Evolutionary conservation across 441 rosid genomes (phyloP), one percentile per base, ranked within the genome.

Genomic region (Hypseocharis bilobata): DNA sequence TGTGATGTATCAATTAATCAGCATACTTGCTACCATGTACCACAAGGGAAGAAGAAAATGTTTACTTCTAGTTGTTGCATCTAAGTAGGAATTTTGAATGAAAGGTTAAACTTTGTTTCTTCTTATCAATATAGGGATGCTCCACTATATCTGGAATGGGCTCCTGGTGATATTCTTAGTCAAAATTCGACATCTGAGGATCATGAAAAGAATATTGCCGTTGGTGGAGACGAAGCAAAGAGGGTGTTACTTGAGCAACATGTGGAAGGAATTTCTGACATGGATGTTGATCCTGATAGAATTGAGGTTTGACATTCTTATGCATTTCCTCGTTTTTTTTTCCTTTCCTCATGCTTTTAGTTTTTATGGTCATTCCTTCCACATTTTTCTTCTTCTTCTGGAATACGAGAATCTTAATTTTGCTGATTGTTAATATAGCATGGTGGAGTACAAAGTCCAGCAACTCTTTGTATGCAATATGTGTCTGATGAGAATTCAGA

Each of bases 101-200:
- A 55, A 52, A 34, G 51, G 7, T 49, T 63, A 2, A 63, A 1
- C 14, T 70, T 60, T 51, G 2, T 52, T 71, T 63, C 76, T 28
- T 55, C 75, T 11, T 59, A 40, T 49, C 49, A 26, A 63, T 72
- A 55, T 81, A 92, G 98, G 86, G 95, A 86, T 86, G 91, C 77
- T 66, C 96, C 96, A 23, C 68, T 92, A 70, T 90, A 88, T 79
- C 78, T 90, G 84, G 98, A 92, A 77, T 90, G 96, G 97, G 96
- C 95, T 76, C 96, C 98, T 36, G 73, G 59, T 25, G 62, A 90
- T 82, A 77, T 92, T 75, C 87, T 92, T 45, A 72, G 63, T 74
- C 82, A 75, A 65, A 80, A 64, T 62, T 17, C 80, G 38, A 65
- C 64, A 29, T 80, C 79, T 10, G 75, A 74, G 68, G 73, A 67